These are phyloP conservation scores for Lachnellula occidentalis DNA, from an alignment of 2,329 filamentous ascomycete genomes.

Conservation along the genomic window DNA sequence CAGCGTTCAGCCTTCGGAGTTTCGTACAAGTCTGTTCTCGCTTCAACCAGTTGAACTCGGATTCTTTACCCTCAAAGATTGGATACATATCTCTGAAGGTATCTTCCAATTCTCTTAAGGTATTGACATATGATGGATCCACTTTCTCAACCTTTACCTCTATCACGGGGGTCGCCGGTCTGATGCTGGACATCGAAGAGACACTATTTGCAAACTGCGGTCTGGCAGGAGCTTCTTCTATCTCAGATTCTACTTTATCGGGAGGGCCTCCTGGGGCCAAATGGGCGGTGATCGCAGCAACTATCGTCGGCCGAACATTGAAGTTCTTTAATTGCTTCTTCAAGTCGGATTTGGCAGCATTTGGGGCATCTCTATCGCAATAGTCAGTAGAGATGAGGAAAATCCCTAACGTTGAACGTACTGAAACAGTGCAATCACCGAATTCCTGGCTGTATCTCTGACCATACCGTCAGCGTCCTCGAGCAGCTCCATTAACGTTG, in stretches of 20 bases:
- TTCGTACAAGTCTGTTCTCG: slow-evolving; percentile 77
- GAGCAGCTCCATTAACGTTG: slow-evolving; percentile 74
- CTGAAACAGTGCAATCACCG: slow-evolving; percentile 83
- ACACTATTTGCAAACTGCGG: slow-evolving; percentile 46
- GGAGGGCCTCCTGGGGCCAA: slow-evolving; percentile 49
- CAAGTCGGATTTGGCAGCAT: slow-evolving; percentile 79
- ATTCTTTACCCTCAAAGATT: slow-evolving; percentile 81
- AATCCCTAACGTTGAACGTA: slow-evolving; percentile 34
- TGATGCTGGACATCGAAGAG: slow-evolving; percentile 38
- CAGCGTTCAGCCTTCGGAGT: slow-evolving; percentile 71
- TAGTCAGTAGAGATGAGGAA: slow-evolving; percentile 3
- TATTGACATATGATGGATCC: slow-evolving; percentile 79
- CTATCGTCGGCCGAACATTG: slow-evolving; percentile 82
- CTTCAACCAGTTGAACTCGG: slow-evolving; percentile 85
- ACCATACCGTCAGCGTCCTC: slow-evolving; percentile 89
- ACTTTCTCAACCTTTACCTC: slow-evolving; percentile 64
- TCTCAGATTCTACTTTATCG: slow-evolving; percentile 22
- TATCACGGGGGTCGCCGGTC: slow-evolving; percentile 55
- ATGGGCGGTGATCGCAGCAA: slow-evolving; percentile 71
- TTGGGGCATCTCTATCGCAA: slow-evolving; percentile 60
- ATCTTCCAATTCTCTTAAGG: slow-evolving; percentile 81
- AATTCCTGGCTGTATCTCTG: slow-evolving; percentile 74
- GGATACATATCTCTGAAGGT: slow-evolving; percentile 75
- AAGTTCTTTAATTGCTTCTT: slow-evolving; percentile 80
- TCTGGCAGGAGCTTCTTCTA: slow-evolving; percentile 36